These are phyloP conservation scores for Stemphylium lycopersici DNA, from an alignment of 2,329 filamentous ascomycete genomes.

Conservation along the genomic window DNA sequence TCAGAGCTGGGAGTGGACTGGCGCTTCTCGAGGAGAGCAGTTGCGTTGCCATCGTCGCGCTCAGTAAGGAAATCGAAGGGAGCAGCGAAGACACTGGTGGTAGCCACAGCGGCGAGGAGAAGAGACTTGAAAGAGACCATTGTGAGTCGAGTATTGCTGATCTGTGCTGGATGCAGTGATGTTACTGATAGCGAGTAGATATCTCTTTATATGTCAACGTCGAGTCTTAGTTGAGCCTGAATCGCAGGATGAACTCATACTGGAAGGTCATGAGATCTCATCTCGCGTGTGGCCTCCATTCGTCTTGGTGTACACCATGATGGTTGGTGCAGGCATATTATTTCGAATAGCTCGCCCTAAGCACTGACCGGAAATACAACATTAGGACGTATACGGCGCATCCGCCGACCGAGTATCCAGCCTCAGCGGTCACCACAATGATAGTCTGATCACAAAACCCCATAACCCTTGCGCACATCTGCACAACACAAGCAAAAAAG, in stretches of 20 bases:
- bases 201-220: constrained; percentile 15
- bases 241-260: constrained; percentile 19
- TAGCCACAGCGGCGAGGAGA: constrained; percentile 25
- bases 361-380: constrained; percentile 4
- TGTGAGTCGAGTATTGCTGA: constrained; percentile 7
- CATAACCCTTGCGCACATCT: constrained; percentile 6
- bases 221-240: constrained; percentile 18
- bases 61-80: constrained; percentile 27
- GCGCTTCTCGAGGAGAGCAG: constrained; percentile 23
- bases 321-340: constrained; percentile 6
- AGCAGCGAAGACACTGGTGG: constrained; percentile 19
- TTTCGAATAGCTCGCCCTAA: constrained; percentile 4
- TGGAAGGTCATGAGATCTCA: constrained; percentile 11
- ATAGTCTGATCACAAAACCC: neutral
- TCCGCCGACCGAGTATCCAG: neutral
- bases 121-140: constrained; percentile 35
- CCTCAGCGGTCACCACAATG: neutral
- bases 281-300: constrained; percentile 5
- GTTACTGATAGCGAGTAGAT: constrained; percentile 2
- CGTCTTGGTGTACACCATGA: constrained; percentile 11
- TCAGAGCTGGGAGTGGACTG: constrained; percentile 52
- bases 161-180: constrained; percentile 15
- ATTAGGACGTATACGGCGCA: neutral
- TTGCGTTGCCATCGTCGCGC: constrained; percentile 28
- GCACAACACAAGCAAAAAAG: constrained; percentile 7